Base-by-base conservation (phyloP, 2,329 filamentous ascomycete species). In the Amauroascus verrucosus region DNA sequence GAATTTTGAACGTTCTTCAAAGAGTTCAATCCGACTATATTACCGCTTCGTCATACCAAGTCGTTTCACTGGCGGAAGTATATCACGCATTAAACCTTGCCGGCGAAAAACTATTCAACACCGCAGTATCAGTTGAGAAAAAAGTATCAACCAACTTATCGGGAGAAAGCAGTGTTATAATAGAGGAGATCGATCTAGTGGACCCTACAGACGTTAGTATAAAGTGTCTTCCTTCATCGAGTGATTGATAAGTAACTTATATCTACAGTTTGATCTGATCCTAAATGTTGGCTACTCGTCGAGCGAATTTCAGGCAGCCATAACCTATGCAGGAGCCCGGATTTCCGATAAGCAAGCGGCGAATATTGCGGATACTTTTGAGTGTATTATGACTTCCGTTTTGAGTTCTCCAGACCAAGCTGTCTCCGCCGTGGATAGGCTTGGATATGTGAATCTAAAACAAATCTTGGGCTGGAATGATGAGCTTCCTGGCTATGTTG, bases 91-190 rank as follows among this genome's bases (percentile, higher is more conserved):
- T 75, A 22, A 64, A 65, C 41, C 54, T 70, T 2, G 62, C 66
- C 0, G 65, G 67, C 8, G 58, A 58, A 1, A 64, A 65, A 9
- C 60, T 76, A 7, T 75, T 75, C 61, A 75, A 76, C 51, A 75
- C 73, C 9, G 35, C 44, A 5, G 2, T 38, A 14, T 38, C 35
- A 4, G 9, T 38, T 22, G 16, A 38, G 13, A 38, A 28, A 20
- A 22, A 24, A 7, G 45, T 20, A 13, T 16, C 35, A 22, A 35
- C 8, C 4, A 8, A 6, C 13, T 18, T 35, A 16, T 3, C 11
- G 9, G 45, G 18, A 14, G 30, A 18, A n/a, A 37, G 14, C 6
- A 18, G 16, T n/a, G 5, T 48, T n/a, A 13, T 16, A 35, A 28
- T 48, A 18, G n/a, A 48, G 5, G 16, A 24, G 26, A 48, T 48